A percentile compares a stretch with the other conserved stretches of the same genome.
phyloP scores from a whole-genome alignment of 768 basidiomycete genomes.

The Macrolepiota albuminosa region DNA sequence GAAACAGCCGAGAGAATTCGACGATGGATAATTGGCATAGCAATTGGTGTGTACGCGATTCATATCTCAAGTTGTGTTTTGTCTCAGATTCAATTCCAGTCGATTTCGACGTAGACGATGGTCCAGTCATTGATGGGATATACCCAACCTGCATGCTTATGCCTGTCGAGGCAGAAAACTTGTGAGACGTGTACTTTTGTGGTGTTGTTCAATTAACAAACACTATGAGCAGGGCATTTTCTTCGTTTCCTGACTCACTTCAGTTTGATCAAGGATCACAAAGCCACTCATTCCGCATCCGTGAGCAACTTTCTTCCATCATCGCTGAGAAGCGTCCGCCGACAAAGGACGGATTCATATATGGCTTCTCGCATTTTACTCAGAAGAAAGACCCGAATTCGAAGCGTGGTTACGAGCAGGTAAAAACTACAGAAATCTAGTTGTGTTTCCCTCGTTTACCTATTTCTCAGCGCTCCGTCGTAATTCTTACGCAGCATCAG shows the following conservation, averaged over 20 bases:
- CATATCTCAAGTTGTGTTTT: background rate
- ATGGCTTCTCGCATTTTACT: conserved; percentile 75
- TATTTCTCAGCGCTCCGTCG: conserved; percentile 60
- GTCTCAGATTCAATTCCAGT: conserved; percentile 35
- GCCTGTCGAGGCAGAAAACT: conserved; percentile 71
- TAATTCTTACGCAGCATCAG: conserved; percentile 74
- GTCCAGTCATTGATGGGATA: conserved; percentile 70
- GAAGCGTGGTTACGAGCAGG: conserved; percentile 81
- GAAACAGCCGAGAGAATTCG: conserved; percentile 46
- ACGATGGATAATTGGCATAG: conserved; percentile 66
- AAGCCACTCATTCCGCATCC: conserved; percentile 83
- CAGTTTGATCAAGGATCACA: conserved; percentile 83
- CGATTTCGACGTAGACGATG: conserved; percentile 86
- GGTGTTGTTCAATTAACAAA: conserved; percentile 4
- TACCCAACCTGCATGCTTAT: conserved; percentile 65
- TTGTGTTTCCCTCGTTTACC: background rate
- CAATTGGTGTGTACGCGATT: conserved; percentile 44
- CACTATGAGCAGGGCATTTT: conserved; percentile 67
- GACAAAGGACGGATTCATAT: conserved; percentile 61
- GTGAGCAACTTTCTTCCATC: conserved; percentile 36
- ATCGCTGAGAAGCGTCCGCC: conserved; percentile 27
- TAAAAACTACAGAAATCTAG: conserved; percentile 20
- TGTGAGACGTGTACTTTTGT: conserved; percentile 48
- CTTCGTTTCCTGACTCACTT: conserved; percentile 85
- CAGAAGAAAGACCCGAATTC: conserved; percentile 60